A percentile compares a stretch with the other conserved stretches of the same genome.
phyloP scores from a whole-genome alignment of 768 basidiomycete species.

The Macrolepiota dolichaula region DNA sequence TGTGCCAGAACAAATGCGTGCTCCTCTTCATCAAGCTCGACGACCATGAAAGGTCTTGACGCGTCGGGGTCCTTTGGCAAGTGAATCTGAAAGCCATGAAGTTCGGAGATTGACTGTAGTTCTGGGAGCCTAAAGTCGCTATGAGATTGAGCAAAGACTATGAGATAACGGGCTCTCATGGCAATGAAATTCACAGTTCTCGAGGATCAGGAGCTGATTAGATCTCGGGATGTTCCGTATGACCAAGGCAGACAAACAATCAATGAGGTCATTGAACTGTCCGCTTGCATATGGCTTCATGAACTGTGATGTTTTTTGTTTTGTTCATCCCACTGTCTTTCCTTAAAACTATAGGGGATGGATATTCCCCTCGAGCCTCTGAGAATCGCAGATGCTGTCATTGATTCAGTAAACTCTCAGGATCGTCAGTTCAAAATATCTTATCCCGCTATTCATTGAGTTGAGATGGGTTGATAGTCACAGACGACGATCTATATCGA shows the following conservation, averaged over 20 bases:
- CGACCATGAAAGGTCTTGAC: slow-evolving; percentile 69
- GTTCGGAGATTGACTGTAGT: slow-evolving; percentile 70
- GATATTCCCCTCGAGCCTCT: not conserved
- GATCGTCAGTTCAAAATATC: not conserved
- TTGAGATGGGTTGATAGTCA: slow-evolving; percentile 16
- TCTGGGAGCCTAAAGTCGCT: slow-evolving; percentile 84
- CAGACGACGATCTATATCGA: slow-evolving; percentile 52
- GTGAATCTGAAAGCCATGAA: slow-evolving; percentile 60
- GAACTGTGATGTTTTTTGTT: not conserved
- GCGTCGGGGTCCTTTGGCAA: slow-evolving; percentile 45
- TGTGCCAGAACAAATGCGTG: slow-evolving; percentile 71
- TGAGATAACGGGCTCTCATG: slow-evolving; percentile 41
- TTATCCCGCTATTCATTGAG: not conserved
- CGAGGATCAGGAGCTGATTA: not conserved
- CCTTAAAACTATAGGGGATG: not conserved
- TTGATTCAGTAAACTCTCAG: not conserved
- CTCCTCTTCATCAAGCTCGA: slow-evolving; percentile 65
- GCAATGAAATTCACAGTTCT: not conserved
- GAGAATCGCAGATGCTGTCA: slow-evolving; percentile 6
- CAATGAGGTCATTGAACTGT: not conserved
- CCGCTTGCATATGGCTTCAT: no score
- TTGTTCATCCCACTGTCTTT: not conserved
- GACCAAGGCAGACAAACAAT: not conserved
- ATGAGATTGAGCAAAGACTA: slow-evolving; percentile 81
- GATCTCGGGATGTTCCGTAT: slow-evolving; percentile 5